Evolutionary conservation across 768 basidiomycete genomes (phyloP), one percentile per base, ranked within the genome.

Genomic region (Termitomyces sp.): DNA sequence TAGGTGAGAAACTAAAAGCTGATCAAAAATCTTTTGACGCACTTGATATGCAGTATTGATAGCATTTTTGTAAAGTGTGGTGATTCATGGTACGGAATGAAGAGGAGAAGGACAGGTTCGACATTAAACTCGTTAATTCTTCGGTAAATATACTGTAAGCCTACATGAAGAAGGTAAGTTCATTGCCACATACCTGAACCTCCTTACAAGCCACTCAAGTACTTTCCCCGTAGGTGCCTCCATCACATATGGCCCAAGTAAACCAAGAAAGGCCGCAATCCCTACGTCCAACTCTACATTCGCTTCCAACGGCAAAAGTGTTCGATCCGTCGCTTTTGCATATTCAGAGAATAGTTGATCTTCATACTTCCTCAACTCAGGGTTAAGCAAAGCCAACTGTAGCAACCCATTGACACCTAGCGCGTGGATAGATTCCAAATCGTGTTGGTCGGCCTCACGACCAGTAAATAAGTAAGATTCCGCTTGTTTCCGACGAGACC

Each of bases 61-160:
- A 97, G 77, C 80, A 98, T 92, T 64, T 97, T 96, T 9, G 89
- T 82, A 70, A 98, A 98, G 68, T 98, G 94, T 0, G 91, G 86
- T 5, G 95, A 90, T 63, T 95, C 92, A 65, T 98, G 94, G 68
- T 96, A 98, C 0, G 97, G 97, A 31, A 98, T 74, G 72, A 98
- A 98, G 23, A 94, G 76, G 8, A 86, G 73, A 6, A 98, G 78
- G 27, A 95, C 67, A 23, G 82, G 79, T 53, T 88, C 82, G 53
- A 95, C 79, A 65, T 98, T 97, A 75, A 98, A 94, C 68, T 98
- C 95, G 66, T 98, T 82, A 27, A 98, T 84, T 68, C 96, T 98
- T 64, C 17, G 53, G 14, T 34, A 16, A 38, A 61, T 12, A 44
- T 57, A 44, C 37, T 63, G 53, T 32, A 56, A 38, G 34, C 41